Conservation (phyloP, 148 eudicot genomes). For the Spergularia bocconei region DNA sequence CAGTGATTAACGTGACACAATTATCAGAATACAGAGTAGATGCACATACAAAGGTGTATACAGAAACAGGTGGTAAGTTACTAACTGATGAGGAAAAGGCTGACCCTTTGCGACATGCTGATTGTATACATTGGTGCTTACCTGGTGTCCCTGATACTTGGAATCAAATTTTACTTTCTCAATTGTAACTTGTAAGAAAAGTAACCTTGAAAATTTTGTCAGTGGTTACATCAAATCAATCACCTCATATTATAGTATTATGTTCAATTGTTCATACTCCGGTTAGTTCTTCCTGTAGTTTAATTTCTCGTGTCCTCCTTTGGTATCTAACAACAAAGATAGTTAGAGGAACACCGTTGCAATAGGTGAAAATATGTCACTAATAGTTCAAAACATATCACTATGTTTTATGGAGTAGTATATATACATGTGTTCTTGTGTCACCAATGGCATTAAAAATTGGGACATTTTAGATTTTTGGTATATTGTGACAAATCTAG, state of each 20-base stretch:
- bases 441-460: too few species aligned
- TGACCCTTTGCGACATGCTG: conserved; percentile 67
- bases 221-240: neutral
- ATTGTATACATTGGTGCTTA: conserved; percentile 97
- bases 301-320: too few species aligned
- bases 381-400: too few species aligned
- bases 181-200: conserved; percentile 36
- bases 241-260: neutral
- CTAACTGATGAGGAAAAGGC: conserved; percentile 58
- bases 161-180: conserved; percentile 67
- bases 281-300: neutral
- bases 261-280: neutral
- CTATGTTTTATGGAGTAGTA: too few species aligned
- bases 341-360: too few species aligned
- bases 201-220: neutral
- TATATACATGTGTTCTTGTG: too few species aligned
- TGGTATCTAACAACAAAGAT: too few species aligned
- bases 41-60: conserved; percentile 69
- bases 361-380: too few species aligned
- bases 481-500: too few species aligned
- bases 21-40: conserved; percentile 79
- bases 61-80: conserved; percentile 64
- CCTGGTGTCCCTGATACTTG: conserved; percentile 95
- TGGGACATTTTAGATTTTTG: too few species aligned
- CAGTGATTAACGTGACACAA: conserved; percentile 72